Evolutionary conservation across 441 rosid genomes (phyloP).

Genomic region (Syzygium syzygioides): DNA sequence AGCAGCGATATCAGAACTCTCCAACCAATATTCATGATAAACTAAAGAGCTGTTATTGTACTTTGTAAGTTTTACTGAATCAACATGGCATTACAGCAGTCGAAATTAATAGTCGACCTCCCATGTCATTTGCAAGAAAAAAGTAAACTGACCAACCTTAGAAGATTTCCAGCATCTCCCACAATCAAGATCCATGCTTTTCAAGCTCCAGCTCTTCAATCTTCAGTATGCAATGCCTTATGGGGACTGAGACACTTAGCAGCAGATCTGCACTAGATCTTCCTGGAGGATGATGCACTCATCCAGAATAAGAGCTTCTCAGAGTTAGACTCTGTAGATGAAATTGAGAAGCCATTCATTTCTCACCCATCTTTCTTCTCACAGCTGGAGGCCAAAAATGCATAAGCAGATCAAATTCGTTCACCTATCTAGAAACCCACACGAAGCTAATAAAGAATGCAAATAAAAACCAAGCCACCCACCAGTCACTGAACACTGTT

Average conservation of each 20-base stretch:
- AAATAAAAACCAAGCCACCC: not conserved
- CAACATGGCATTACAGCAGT: not conserved
- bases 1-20: not conserved
- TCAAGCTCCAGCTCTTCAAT: slow-evolving; percentile 14
- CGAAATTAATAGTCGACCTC: slow-evolving; percentile 3
- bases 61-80: not conserved
- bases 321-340: slow-evolving; percentile 5
- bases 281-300: slow-evolving; percentile 1
- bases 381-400: slow-evolving; percentile 18
- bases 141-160: slow-evolving; percentile 47
- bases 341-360: slow-evolving; percentile 17
- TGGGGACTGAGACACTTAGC: slow-evolving; percentile 1
- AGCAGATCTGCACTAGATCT: slow-evolving; percentile 26
- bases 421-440: slow-evolving; percentile 26
- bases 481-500: not conserved
- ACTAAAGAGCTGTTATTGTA: not conserved
- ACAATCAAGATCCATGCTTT: slow-evolving; percentile 54
- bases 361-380: slow-evolving; percentile 3
- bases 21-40: not conserved
- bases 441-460: slow-evolving; percentile 13
- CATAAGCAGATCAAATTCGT: slow-evolving; percentile 36
- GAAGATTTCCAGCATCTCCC: slow-evolving; percentile 55
- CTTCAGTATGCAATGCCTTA: not conserved
- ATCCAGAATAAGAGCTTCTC: not conserved
- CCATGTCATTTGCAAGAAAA: slow-evolving; percentile 6